Percentiles rank a stretch among this genome's conserved stretches.
These are phyloP conservation scores for Jaapia argillacea DNA, from an alignment of 768 basidiomycete species.

Conservation along the genomic window DNA sequence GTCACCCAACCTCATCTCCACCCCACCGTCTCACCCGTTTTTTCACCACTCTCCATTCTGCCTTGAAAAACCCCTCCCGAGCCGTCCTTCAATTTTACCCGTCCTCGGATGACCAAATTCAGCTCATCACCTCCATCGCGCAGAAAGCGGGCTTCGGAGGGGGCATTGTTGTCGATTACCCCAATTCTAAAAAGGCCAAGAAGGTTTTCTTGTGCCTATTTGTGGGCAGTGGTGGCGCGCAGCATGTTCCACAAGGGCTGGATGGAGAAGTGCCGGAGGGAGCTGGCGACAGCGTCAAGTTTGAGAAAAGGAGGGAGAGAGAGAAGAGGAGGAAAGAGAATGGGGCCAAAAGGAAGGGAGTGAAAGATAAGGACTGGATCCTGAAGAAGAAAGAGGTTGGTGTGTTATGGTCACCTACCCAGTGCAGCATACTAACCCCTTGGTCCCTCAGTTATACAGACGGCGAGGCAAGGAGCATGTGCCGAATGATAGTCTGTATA, in stretches of 20 bases:
- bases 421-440: too few relatives aligned
- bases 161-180: constrained; percentile 93
- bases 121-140: constrained; percentile 86
- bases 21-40: constrained; percentile 79
- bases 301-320: constrained; percentile 72
- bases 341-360: constrained; percentile 59
- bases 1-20: constrained; percentile 81
- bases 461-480: constrained; percentile 80
- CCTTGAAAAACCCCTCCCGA: constrained; percentile 75
- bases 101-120: constrained; percentile 93
- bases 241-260: constrained; percentile 68
- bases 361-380: constrained; percentile 88
- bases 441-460: constrained; percentile 71
- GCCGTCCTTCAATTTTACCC: constrained; percentile 95
- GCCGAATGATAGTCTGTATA: constrained; percentile 80
- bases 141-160: constrained; percentile 96
- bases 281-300: constrained; percentile 46
- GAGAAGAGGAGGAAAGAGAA: constrained; percentile 44
- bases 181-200: constrained; percentile 90
- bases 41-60: constrained; percentile 88
- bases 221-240: constrained; percentile 66
- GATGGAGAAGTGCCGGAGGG: constrained; percentile 48
- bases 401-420: too few relatives aligned
- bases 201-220: constrained; percentile 93
- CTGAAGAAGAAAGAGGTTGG: constrained; percentile 91